Conservation (phyloP, 208 protist genomes). For the Crithidia bombi region DNA sequence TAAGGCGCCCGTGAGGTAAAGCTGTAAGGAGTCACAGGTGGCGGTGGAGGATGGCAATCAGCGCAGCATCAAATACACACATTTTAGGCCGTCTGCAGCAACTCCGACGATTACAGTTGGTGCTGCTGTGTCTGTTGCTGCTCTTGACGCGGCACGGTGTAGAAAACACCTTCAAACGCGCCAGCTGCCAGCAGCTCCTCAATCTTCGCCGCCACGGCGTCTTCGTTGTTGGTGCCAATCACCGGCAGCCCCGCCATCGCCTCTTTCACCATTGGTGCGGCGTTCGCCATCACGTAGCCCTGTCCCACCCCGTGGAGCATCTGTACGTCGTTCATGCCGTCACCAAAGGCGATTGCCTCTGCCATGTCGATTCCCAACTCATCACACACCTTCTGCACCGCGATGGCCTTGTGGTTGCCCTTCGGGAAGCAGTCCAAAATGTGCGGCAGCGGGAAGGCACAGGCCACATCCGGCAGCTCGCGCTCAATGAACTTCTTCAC, state of each 20-base stretch:
- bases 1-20: too few species aligned
- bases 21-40: too few species aligned
- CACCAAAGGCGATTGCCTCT: constrained; percentile 67
- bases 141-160: background rate
- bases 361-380: constrained; percentile 30
- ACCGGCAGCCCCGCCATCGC: constrained; percentile 51
- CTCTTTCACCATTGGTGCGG: constrained; percentile 39
- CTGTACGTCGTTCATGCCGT: constrained; percentile 70
- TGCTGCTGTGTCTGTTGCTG: background rate
- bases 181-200: constrained; percentile 44
- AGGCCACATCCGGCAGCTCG: constrained; percentile 23
- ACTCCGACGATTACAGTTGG: background rate
- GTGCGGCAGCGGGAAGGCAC: constrained; percentile 37
- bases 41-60: too few species aligned
- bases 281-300: constrained; percentile 72
- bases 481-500: constrained; percentile 43
- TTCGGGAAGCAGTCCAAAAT: constrained; percentile 54
- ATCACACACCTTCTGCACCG: constrained; percentile 46
- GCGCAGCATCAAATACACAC: too few species aligned
- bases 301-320: constrained; percentile 59
- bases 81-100: too few species aligned
- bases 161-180: constrained; percentile 5
- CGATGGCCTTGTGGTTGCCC: constrained; percentile 54
- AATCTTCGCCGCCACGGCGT: constrained; percentile 64
- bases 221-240: constrained; percentile 54